Evolutionary conservation across 192 early-diverging fungal genomes (phyloP).

Genomic region (Spizellomyces punctatus): DNA sequence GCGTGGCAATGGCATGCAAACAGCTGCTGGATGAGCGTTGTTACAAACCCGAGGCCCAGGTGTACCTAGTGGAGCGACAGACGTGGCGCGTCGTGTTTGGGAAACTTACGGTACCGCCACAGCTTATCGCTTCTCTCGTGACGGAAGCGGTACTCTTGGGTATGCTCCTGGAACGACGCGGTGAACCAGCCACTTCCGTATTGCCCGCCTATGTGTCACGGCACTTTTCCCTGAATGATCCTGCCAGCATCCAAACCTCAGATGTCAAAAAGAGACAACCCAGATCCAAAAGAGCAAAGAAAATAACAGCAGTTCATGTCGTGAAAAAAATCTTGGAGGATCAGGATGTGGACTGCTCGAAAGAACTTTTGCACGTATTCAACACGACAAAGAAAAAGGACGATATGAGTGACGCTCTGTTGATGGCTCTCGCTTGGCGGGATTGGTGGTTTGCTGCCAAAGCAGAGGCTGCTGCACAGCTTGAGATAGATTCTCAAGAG

Average conservation of each 20-base stretch:
- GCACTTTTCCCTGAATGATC: background rate
- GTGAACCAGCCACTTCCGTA: background rate
- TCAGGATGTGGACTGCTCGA: conserved; percentile 1
- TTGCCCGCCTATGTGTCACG: background rate
- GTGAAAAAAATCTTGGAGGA: background rate
- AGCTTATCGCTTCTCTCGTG: background rate
- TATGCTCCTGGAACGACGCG: conserved; percentile 3
- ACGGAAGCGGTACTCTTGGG: conserved; percentile 11
- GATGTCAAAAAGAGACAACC: too few species aligned
- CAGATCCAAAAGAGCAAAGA: background rate
- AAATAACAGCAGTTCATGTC: background rate
- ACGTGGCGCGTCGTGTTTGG: conserved; percentile 5
- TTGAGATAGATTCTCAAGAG: too few species aligned
- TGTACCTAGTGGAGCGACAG: conserved; percentile 18
- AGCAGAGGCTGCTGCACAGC: background rate
- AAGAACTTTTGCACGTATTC: background rate
- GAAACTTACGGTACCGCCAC: background rate
- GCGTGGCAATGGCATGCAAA: conserved; percentile 3
- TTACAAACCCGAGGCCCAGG: background rate
- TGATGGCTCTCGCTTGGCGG: conserved; percentile 10
- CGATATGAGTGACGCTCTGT: conserved; percentile 20
- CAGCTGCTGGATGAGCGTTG: background rate
- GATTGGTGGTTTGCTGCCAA: background rate
- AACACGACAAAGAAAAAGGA: conserved; percentile 4
- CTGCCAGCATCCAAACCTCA: background rate